Base-by-base conservation (phyloP, 179 eudicot species). In the Kewa caespitosa region DNA sequence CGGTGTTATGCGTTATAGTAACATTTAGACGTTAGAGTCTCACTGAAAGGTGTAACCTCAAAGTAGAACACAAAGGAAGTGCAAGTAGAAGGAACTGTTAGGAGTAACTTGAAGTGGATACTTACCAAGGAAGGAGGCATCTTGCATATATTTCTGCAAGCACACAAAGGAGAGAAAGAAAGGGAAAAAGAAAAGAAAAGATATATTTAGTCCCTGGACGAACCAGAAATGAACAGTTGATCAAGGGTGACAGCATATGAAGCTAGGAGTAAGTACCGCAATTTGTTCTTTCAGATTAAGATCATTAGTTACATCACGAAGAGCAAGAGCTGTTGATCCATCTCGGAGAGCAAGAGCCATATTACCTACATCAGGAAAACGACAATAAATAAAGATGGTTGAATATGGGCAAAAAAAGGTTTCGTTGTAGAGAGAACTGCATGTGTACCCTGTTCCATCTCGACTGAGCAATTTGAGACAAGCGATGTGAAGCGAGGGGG, bases 401-500 rank as follows among this genome's bases (percentile, higher is more conserved):
- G 50, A 75, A 34, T 33, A 34, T 33, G 43, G 42, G 37, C n/a
- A 55, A 62, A 59, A 74, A 77, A 41, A n/a, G n/a, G 41, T 74
- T 14, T 32, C 57, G 46, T 36, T 71, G 57, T 33, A 48, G 12
- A 20, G 61, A 67, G 38, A 27, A n/a, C n/a, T 20, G 11, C 54
- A 27, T 66, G 22, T 57, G 28, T 84, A 90, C 97, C 92, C 73
- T 87, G 76, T 59, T 82, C 80, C 25, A 33, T 73, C 69, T 77
- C 86, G 75, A 90, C 80, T 70, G 67, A 77, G 78, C 89, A 88
- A 80, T 80, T 85, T 78, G 82, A 86, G 84, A 94, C 76, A 59
- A 92, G 83, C 25, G 97, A 84, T 1, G 87, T 84, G 85, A 93
- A 93, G 73, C 93, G 84, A 33, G 93, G 97, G 76, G 98, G 97